phyloP scores from a whole-genome alignment of 768 basidiomycete species.

The Leccinum aurantiacum region DNA sequence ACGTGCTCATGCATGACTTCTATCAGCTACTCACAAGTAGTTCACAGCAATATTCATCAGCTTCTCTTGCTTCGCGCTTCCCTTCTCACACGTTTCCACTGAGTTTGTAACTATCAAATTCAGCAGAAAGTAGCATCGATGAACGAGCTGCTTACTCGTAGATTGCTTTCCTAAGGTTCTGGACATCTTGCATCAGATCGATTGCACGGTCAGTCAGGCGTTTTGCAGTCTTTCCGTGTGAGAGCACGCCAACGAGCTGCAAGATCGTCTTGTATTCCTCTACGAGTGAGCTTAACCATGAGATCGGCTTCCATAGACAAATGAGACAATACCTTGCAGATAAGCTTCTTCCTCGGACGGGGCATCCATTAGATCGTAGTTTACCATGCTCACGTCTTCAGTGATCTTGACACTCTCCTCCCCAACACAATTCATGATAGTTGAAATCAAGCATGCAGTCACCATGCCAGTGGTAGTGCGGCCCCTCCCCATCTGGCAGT shows the following conservation, averaged over 20 bases:
- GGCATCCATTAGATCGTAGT: slow-evolving; percentile 74
- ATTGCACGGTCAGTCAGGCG: slow-evolving; percentile 84
- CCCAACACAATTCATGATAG: slow-evolving; percentile 58
- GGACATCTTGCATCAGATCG: slow-evolving; percentile 94
- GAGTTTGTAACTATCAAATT: slow-evolving; percentile 75
- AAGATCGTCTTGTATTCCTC: slow-evolving; percentile 98
- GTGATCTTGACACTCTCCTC: slow-evolving; percentile 41
- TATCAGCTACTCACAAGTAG: slow-evolving; percentile 62
- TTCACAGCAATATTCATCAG: slow-evolving; percentile 78
- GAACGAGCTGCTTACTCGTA: slow-evolving; percentile 67
- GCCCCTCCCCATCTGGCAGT: slow-evolving; percentile 95
- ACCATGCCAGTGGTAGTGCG: slow-evolving; percentile 97
- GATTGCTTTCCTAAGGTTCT: slow-evolving; percentile 93
- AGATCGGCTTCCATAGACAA: not conserved
- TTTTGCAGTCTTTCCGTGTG: slow-evolving; percentile 92
- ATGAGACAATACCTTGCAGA: slow-evolving; percentile 59
- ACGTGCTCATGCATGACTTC: slow-evolving; percentile 6
- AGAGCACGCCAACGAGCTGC: slow-evolving; percentile 88
- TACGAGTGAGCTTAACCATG: slow-evolving; percentile 30
- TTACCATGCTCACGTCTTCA: slow-evolving; percentile 37
- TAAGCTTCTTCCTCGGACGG: slow-evolving; percentile 88
- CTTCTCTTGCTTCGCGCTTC: slow-evolving; percentile 73
- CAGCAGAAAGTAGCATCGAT: not conserved
- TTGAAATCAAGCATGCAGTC: slow-evolving; percentile 82
- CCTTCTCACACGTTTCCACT: slow-evolving; percentile 81